These are phyloP conservation scores for Monilinia fructigena DNA, from an alignment of 2,329 filamentous ascomycete species.

Conservation along the genomic window DNA sequence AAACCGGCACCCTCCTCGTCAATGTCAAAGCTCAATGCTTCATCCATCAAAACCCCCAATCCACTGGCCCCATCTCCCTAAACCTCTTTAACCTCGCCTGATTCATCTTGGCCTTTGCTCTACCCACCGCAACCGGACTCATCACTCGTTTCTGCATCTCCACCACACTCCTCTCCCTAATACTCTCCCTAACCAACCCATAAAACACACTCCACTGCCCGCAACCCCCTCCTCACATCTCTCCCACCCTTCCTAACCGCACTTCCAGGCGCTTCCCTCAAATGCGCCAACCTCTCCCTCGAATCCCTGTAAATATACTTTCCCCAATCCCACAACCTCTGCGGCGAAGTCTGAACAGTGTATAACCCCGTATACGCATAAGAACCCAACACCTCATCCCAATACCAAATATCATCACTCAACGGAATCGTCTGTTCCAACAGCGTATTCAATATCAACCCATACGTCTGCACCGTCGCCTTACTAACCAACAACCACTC, in stretches of 20 bases:
- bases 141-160: slow-evolving; percentile 71
- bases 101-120: slow-evolving; percentile 73
- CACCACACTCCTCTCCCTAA: slow-evolving; percentile 68
- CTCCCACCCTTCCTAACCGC: slow-evolving; percentile 30
- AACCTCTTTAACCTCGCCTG: slow-evolving; percentile 69
- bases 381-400: slow-evolving; percentile 83
- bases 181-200: slow-evolving; percentile 70
- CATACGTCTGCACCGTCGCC: slow-evolving; percentile 87
- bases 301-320: slow-evolving; percentile 65
- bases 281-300: slow-evolving; percentile 35
- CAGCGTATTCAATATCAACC: slow-evolving; percentile 71
- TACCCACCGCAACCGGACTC: slow-evolving; percentile 73
- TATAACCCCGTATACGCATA: slow-evolving; percentile 78
- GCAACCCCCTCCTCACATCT: slow-evolving; percentile 43
- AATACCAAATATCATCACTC: slow-evolving; percentile 89
- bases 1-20: slow-evolving; percentile 55
- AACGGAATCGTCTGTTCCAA: slow-evolving; percentile 81
- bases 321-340: slow-evolving; percentile 70
- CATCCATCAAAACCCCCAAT: slow-evolving; percentile 82
- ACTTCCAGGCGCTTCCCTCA: slow-evolving; percentile 36
- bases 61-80: slow-evolving; percentile 78
- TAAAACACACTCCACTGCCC: slow-evolving; percentile 71
- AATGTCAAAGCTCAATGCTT: slow-evolving; percentile 69
- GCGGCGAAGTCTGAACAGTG: slow-evolving; percentile 79
- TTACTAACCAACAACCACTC: slow-evolving; percentile 92